Evolutionary conservation across 129 eudicot species (phyloP).

Genomic region (Kitagawia praeruptora): DNA sequence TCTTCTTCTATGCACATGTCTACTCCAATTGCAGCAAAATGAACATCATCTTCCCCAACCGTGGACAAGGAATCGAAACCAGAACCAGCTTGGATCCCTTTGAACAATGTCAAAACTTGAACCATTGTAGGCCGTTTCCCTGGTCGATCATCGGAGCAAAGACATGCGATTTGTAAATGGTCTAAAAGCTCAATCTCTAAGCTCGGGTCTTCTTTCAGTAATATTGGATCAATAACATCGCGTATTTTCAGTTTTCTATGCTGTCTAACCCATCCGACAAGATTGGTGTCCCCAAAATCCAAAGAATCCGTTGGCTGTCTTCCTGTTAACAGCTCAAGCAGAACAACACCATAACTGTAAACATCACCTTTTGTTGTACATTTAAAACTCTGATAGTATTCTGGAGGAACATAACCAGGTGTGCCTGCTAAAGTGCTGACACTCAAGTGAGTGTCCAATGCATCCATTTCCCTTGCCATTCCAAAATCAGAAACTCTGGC

Average conservation of each 20-base stretch:
- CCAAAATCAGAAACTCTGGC: slow-evolving; percentile 95
- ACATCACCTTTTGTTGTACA: slow-evolving; percentile 93
- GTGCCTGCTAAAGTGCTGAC: slow-evolving; percentile 96
- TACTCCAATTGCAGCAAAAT: slow-evolving; percentile 49
- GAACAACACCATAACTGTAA: slow-evolving; percentile 82
- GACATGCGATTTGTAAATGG: slow-evolving; percentile 74
- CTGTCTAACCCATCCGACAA: slow-evolving; percentile 86
- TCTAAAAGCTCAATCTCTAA: slow-evolving; percentile 66
- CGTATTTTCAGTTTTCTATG: slow-evolving; percentile 42
- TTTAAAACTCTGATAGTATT: slow-evolving; percentile 85
- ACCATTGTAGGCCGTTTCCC: slow-evolving; percentile 85
- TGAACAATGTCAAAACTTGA: slow-evolving; percentile 88
- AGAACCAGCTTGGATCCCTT: slow-evolving; percentile 86
- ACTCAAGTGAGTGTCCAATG: slow-evolving; percentile 88
- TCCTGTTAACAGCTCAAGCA: slow-evolving; percentile 87
- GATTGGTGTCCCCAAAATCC: slow-evolving; percentile 88
- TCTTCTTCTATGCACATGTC: slow-evolving; percentile 92
- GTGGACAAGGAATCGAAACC: slow-evolving; percentile 63
- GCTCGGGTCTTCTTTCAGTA: slow-evolving; percentile 58
- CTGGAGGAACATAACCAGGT: slow-evolving; percentile 95
- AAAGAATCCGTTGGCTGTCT: slow-evolving; percentile 75
- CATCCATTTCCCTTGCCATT: slow-evolving; percentile 87
- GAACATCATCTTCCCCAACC: slow-evolving; percentile 34
- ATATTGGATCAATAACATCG: slow-evolving; percentile 64
- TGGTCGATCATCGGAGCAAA: slow-evolving; percentile 79